Percentiles rank a stretch among this genome's conserved stretches.
phyloP scores from a whole-genome alignment of 495 filamentous ascomycete species.

The Tirmania nivea region DNA sequence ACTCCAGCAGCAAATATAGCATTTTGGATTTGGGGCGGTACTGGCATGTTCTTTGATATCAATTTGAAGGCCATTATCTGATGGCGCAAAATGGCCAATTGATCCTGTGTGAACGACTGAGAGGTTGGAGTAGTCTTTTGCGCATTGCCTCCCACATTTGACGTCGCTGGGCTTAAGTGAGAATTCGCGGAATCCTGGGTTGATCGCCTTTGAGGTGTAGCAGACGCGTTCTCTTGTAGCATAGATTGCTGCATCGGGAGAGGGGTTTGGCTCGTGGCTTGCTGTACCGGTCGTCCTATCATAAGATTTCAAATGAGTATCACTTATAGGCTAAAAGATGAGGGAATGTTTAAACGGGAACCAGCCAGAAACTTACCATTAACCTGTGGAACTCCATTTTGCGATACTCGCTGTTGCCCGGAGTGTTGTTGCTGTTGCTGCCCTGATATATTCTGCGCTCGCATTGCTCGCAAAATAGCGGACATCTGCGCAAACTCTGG shows the following conservation, averaged over 20 bases:
- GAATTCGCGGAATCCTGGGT: constrained; percentile 8
- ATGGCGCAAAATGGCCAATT: constrained; percentile 16
- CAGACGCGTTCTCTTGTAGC: constrained; percentile 1
- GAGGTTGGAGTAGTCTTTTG: constrained; percentile 10
- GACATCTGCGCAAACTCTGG: constrained; percentile 19
- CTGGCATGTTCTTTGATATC: constrained; percentile 19
- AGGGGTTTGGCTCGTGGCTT: background rate
- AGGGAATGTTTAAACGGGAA: no score
- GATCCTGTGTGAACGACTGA: constrained; percentile 18
- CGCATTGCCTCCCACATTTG: background rate
- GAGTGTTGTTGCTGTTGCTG: constrained; percentile 11
- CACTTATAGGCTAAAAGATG: no score
- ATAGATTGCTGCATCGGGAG: background rate
- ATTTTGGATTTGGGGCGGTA: constrained; percentile 14
- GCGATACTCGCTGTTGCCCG: constrained; percentile 10
- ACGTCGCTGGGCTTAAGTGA: constrained; percentile 1
- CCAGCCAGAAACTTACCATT: constrained; percentile 10
- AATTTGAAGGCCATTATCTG: constrained; percentile 21
- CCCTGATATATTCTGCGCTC: constrained; percentile 10
- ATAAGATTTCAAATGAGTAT: no score
- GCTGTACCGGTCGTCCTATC: background rate
- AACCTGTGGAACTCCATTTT: constrained; percentile 13
- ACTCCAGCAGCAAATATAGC: constrained; percentile 20
- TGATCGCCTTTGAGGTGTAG: constrained; percentile 7
- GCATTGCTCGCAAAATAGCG: constrained; percentile 11